Base-by-base conservation (phyloP, 768 basidiomycete species). In the Strobilomyces dryophilus region DNA sequence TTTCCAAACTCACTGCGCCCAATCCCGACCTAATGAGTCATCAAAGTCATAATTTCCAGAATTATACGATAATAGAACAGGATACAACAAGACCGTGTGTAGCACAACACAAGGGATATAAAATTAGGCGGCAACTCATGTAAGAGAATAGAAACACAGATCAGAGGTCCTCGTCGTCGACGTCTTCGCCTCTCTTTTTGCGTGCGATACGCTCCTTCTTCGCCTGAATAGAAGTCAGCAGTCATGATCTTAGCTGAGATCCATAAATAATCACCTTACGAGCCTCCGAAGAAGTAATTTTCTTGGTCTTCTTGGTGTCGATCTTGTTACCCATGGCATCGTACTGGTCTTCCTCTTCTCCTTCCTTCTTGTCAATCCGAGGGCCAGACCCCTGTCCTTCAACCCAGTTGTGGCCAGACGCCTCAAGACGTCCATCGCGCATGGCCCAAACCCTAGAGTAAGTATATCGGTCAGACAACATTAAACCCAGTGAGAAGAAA, bases 241-340 rank as follows among this genome's bases (percentile, higher is more conserved):
- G 47, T 47, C 49, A 18, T 24, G 39, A 26, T 17, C 31, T 29
- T 24, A 21, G 39, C 29, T 32, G 43, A 34, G n/a, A n/a, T 52
- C 35, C 14, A 49, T 20, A 34, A 26, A 39, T 21, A 40, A 36
- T 59, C 74, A 81, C 76, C 76, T 98, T 98, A 55, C 95, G 84
- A 48, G 82, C 80, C 69, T 98, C 95, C 27, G 79, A 68, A 26
- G 94, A 76, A 12, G 86, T 85, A 58, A 92, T 61, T 79, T 95
- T 95, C 82, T 92, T 94, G 64, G 69, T 62, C 82, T 95, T 95
- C 75, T 85, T 89, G 61, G 39, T 71, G 57, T 90, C 89, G 59
- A 94, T 75, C 85, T 94, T 95, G 89, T 98, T 98, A 55, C 95
- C 95, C 89, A 99, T 91, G 21, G 97, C 97, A 70, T 99, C 97